Conservation (phyloP, 305 asterid species). For the Lippia alba region DNA sequence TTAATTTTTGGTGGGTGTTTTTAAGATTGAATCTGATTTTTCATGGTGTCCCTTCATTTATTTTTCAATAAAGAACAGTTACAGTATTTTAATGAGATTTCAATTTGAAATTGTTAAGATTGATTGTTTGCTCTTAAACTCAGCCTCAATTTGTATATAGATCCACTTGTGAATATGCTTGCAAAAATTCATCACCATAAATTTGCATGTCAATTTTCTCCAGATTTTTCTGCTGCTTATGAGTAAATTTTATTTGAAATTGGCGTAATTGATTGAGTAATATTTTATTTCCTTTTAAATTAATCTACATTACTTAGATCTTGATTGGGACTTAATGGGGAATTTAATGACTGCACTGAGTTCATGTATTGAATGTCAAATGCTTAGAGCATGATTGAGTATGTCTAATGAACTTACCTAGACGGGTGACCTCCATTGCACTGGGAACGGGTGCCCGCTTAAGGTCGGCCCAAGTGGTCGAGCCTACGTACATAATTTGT, state of each 20-base stretch:
- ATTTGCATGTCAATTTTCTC: background rate
- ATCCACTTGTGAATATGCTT: background rate
- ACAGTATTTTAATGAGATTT: conserved; percentile 20
- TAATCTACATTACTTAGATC: background rate
- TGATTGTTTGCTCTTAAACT: no score
- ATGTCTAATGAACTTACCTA: no score
- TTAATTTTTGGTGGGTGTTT: background rate
- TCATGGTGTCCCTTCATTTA: conserved; percentile 21
- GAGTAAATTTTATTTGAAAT: background rate
- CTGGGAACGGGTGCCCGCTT: no score
- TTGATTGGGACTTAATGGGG: background rate
- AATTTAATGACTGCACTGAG: background rate
- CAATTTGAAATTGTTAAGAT: conserved; percentile 12
- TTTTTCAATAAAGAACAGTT: conserved; percentile 30
- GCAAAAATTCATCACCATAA: background rate
- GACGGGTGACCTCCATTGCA: no score
- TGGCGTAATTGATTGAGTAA: background rate
- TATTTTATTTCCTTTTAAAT: background rate
- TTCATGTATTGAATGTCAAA: no score
- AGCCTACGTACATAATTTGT: no score
- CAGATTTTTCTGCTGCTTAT: conserved; percentile 3
- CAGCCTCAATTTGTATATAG: conserved; percentile 13
- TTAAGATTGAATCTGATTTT: background rate
- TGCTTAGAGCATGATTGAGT: background rate
- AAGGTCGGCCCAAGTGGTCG: no score